A percentile compares a stretch with the other conserved stretches of the same genome.
Conservation (phyloP, 2,329 filamentous ascomycete species). For the Fusarium sp. region DNA sequence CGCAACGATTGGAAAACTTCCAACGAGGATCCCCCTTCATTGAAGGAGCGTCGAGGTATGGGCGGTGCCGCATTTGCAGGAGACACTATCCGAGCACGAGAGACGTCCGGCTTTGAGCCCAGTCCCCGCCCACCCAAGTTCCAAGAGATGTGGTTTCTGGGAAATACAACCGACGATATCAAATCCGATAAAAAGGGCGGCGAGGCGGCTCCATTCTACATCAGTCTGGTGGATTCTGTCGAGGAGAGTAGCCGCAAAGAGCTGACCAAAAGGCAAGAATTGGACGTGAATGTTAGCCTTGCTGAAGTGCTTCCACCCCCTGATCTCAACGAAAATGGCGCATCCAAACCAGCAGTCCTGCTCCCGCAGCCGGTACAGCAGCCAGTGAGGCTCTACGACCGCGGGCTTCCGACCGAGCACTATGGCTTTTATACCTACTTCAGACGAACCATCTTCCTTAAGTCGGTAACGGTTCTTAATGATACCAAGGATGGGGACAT, state of each 20-base stretch:
- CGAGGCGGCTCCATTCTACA: constrained; percentile 88
- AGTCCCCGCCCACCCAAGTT: constrained; percentile 66
- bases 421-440: constrained; percentile 96
- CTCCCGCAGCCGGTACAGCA: constrained; percentile 77
- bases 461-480: constrained; percentile 61
- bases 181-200: constrained; percentile 74
- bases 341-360: constrained; percentile 74
- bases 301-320: constrained; percentile 68
- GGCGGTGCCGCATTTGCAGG: constrained; percentile 37
- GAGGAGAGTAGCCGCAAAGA: constrained; percentile 45
- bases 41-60: constrained; percentile 38
- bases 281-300: constrained; percentile 39
- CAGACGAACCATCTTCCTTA: constrained; percentile 84
- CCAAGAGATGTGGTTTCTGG: constrained; percentile 80
- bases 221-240: constrained; percentile 69
- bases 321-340: constrained; percentile 70
- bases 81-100: constrained; percentile 33
- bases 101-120: constrained; percentile 52
- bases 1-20: constrained; percentile 58
- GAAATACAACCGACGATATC: constrained; percentile 83
- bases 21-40: constrained; percentile 47
- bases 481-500: constrained; percentile 52
- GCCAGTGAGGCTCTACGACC: constrained; percentile 85
- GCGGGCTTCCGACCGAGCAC: constrained; percentile 80
- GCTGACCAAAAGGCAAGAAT: constrained; percentile 37